phyloP scores from a whole-genome alignment of 768 basidiomycete genomes.

The Melanogaster broomeanus region DNA sequence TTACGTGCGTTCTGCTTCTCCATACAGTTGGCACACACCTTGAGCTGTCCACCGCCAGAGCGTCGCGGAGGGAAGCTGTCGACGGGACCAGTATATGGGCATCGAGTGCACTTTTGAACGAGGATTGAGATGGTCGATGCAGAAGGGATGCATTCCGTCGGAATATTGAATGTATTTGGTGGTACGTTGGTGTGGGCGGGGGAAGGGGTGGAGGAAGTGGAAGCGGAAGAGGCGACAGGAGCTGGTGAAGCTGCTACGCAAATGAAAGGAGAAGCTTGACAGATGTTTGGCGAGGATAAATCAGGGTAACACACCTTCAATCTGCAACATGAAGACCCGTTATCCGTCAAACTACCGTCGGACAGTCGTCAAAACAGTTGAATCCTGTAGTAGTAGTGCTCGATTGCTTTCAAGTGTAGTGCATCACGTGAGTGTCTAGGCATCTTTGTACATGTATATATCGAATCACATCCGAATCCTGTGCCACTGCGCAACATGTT shows the following conservation, averaged over 20 bases:
- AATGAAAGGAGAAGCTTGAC: not conserved
- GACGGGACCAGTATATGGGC: conserved; percentile 30
- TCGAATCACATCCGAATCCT: not conserved
- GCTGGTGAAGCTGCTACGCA: conserved; percentile 7
- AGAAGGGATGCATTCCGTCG: conserved; percentile 11
- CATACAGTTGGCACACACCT: conserved; percentile 34
- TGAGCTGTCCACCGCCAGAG: conserved; percentile 32
- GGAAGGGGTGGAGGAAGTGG: conserved; percentile 23
- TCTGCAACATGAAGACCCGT: not conserved
- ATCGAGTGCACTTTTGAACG: conserved; percentile 34
- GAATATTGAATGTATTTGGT: conserved; percentile 23
- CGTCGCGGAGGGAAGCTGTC: conserved; percentile 31
- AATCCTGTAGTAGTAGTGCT: not conserved
- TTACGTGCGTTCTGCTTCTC: conserved; percentile 37
- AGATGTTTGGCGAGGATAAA: not conserved
- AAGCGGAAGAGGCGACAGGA: conserved; percentile 10
- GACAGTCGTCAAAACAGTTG: not conserved
- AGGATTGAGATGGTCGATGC: conserved; percentile 1
- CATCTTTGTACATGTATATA: not conserved
- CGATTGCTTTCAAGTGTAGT: not conserved
- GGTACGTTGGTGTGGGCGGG: conserved; percentile 1
- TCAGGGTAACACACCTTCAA: not conserved
- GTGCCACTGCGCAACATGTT: no score
- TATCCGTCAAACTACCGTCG: not conserved
- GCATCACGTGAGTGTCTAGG: not conserved